Evolutionary conservation across 495 filamentous ascomycete genomes (phyloP).

Genomic region (Penicillium paradoxum): DNA sequence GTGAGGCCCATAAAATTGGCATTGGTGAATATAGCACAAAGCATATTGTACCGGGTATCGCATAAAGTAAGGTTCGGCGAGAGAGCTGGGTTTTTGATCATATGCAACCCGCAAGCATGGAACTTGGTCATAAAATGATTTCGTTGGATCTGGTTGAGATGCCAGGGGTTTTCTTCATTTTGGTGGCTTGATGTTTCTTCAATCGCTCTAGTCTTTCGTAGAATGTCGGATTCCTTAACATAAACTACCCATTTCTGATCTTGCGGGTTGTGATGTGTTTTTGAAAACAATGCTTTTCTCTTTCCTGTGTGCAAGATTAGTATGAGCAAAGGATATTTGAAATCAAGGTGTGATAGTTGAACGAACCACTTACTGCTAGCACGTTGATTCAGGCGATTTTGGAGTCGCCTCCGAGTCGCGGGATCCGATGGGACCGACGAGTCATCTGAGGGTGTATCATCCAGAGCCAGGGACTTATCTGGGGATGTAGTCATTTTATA

Average conservation of each 20-base stretch:
- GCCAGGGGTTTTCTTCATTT: background rate
- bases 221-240: conserved; percentile 2
- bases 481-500: background rate
- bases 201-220: background rate
- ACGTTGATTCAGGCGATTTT: conserved; percentile 26
- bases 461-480: background rate
- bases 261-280: background rate
- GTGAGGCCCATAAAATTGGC: conserved; percentile 17
- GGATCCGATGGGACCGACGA: too few relatives aligned
- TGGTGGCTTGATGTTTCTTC: background rate
- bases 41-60: conserved; percentile 11
- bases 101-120: background rate
- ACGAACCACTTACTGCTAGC: conserved; percentile 20
- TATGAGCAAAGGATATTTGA: too few relatives aligned
- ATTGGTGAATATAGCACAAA: conserved; percentile 15
- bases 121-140: background rate
- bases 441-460: too few relatives aligned
- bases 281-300: conserved; percentile 10
- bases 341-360: too few relatives aligned
- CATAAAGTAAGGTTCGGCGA: background rate
- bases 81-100: background rate
- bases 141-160: background rate
- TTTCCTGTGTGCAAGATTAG: conserved; percentile 12
- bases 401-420: conserved; percentile 12
- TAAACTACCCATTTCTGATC: conserved; percentile 18